phyloP scores from a whole-genome alignment of 345 rosid species.

The Camelina laxa region DNA sequence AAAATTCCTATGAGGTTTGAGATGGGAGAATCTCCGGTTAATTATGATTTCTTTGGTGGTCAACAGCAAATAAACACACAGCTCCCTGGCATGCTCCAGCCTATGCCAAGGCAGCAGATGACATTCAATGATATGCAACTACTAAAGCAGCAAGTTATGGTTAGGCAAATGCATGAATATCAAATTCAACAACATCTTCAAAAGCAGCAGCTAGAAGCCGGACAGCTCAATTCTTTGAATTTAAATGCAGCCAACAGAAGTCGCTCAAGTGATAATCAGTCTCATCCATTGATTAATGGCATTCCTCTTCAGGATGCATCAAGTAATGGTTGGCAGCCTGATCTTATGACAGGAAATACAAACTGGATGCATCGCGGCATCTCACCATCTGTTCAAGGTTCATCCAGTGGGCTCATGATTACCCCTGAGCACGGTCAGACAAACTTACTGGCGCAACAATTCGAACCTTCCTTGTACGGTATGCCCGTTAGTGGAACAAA shows the following conservation, averaged over 20 bases:
- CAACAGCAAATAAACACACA: constrained; percentile 70
- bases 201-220: constrained; percentile 57
- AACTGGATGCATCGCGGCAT: constrained; percentile 60
- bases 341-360: constrained; percentile 53
- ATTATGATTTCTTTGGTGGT: constrained; percentile 69
- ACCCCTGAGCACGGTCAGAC: constrained; percentile 68
- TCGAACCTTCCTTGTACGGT: constrained; percentile 73
- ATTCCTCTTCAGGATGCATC: constrained; percentile 68
- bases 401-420: constrained; percentile 59
- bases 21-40: constrained; percentile 67
- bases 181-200: constrained; percentile 75
- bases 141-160: constrained; percentile 72
- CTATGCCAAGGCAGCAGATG: constrained; percentile 72
- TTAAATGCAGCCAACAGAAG: constrained; percentile 54
- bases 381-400: constrained; percentile 61
- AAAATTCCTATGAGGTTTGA: constrained; percentile 56
- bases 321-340: constrained; percentile 66
- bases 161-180: constrained; percentile 75
- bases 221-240: constrained; percentile 57
- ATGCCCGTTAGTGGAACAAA: constrained; percentile 59
- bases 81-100: constrained; percentile 63
- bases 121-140: constrained; percentile 77
- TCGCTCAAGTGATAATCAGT: constrained; percentile 47
- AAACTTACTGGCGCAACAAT: constrained; percentile 60
- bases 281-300: constrained; percentile 58